phyloP scores from a whole-genome alignment of 148 eudicot species.

The Oxyria digyna region DNA sequence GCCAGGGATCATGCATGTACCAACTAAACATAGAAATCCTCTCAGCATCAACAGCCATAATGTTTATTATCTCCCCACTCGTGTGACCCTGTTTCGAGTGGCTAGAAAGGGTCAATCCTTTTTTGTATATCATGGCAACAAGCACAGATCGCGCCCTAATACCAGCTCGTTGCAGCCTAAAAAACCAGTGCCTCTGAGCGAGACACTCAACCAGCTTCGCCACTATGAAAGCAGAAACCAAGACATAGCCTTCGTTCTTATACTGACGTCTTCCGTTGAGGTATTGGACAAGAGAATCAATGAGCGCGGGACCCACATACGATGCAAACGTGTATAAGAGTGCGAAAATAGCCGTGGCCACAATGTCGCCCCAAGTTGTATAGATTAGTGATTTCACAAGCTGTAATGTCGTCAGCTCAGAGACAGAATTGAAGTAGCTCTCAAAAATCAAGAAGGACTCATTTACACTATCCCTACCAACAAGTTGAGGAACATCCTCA shows the following conservation, averaged over 20 bases:
- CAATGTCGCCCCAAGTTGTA: slow-evolving; percentile 37
- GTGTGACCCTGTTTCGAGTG: slow-evolving; percentile 50
- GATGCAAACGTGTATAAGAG: slow-evolving; percentile 34
- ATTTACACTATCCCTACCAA: slow-evolving; percentile 29
- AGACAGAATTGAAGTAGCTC: slow-evolving; percentile 18
- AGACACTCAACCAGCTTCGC: slow-evolving; percentile 48
- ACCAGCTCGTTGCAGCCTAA: slow-evolving; percentile 37
- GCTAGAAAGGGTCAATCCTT: slow-evolving; percentile 46
- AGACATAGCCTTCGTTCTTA: slow-evolving; percentile 27
- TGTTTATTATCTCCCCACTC: slow-evolving; percentile 52
- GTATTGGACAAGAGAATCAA: slow-evolving; percentile 47
- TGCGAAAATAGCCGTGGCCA: slow-evolving; percentile 26
- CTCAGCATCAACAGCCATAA: slow-evolving; percentile 62
- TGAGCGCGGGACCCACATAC: slow-evolving; percentile 47
- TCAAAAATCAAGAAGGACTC: slow-evolving; percentile 28
- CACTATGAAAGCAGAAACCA: slow-evolving; percentile 28
- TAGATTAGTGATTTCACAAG: slow-evolving; percentile 40
- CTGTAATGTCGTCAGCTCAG: slow-evolving; percentile 26
- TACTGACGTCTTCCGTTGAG: slow-evolving; percentile 28
- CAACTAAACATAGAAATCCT: slow-evolving; percentile 37
- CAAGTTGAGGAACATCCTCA: slow-evolving; percentile 65
- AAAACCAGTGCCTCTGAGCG: slow-evolving; percentile 41
- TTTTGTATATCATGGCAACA: slow-evolving; percentile 42
- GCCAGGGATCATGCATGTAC: slow-evolving; percentile 63
- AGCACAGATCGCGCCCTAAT: slow-evolving; percentile 36